phyloP scores from a whole-genome alignment of 2,329 filamentous ascomycete genomes.

The Pezicula neosporulosa region DNA sequence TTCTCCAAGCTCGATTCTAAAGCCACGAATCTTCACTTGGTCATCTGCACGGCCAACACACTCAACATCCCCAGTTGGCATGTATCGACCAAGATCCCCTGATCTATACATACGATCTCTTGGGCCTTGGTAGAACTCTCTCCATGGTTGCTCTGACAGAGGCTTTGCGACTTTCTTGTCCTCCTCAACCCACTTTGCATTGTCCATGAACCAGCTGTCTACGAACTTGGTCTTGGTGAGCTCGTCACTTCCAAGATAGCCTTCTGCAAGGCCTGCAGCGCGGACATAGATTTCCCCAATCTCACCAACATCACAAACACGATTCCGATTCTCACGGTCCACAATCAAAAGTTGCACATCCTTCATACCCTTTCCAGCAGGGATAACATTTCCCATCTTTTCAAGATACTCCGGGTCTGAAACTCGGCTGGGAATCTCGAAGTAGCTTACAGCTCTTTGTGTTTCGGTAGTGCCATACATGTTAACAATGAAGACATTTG shows the following conservation, averaged over 20 bases:
- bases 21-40: conserved; percentile 95
- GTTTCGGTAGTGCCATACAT: conserved; percentile 91
- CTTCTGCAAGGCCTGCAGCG: conserved; percentile 79
- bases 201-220: conserved; percentile 31
- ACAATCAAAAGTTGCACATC: conserved; percentile 88
- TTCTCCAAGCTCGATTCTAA: conserved; percentile 90
- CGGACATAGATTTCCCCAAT: conserved; percentile 81
- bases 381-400: conserved; percentile 70
- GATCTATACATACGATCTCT: conserved; percentile 84
- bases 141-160: conserved; percentile 67
- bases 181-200: conserved; percentile 28
- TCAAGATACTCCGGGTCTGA: conserved; percentile 63
- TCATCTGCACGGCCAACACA: conserved; percentile 79
- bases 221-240: conserved; percentile 28
- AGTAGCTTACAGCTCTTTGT: conserved; percentile 77
- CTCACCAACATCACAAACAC: conserved; percentile 75
- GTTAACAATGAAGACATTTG: conserved; percentile 74
- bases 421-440: conserved; percentile 65
- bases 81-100: conserved; percentile 80
- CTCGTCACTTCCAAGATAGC: conserved; percentile 50
- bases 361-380: conserved; percentile 81
- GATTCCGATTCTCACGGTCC: conserved; percentile 60
- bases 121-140: conserved; percentile 73
- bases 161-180: conserved; percentile 59
- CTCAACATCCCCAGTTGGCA: conserved; percentile 65